Evolutionary conservation across 1,284 basidiomycete genomes (phyloP).

Genomic region (Apiotrichum akiyoshidainum): DNA sequence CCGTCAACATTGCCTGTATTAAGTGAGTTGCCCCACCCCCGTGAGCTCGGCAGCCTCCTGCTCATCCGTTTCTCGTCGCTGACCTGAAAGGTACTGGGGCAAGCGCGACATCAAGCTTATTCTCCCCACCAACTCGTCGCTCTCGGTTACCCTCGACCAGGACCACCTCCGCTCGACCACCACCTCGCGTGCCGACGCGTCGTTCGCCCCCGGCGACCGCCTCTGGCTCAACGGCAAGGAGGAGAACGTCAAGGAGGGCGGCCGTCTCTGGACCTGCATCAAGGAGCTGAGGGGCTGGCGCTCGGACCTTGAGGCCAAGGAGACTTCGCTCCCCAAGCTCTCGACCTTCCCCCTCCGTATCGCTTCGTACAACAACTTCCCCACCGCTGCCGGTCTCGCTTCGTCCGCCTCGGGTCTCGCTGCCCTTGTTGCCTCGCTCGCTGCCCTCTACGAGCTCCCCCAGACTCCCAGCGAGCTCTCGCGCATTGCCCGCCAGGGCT

Average conservation of each 20-base stretch:
- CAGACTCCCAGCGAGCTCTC: slow-evolving; percentile 70
- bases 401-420: slow-evolving; percentile 97
- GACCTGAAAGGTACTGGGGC: slow-evolving; percentile 82
- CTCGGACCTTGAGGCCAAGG: slow-evolving; percentile 67
- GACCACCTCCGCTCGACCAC: slow-evolving; percentile 93
- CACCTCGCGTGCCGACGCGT: slow-evolving; percentile 77
- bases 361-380: slow-evolving; percentile 97
- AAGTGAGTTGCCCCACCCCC: slow-evolving; percentile 60
- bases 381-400: slow-evolving; percentile 94
- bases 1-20: slow-evolving; percentile 95
- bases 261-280: slow-evolving; percentile 81
- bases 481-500: slow-evolving; percentile 91
- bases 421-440: slow-evolving; percentile 85
- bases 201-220: slow-evolving; percentile 66
- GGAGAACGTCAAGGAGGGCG: slow-evolving; percentile 78
- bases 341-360: slow-evolving; percentile 76
- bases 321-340: slow-evolving; percentile 61
- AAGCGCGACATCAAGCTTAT: slow-evolving; percentile 95
- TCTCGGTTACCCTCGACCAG: slow-evolving; percentile 95
- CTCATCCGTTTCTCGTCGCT: slow-evolving; percentile 4
- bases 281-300: slow-evolving; percentile 78
- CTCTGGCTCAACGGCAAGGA: slow-evolving; percentile 94
- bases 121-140: slow-evolving; percentile 94
- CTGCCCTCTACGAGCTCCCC: slow-evolving; percentile 78
- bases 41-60: not conserved